A percentile compares a stretch with the other conserved stretches of the same genome.
These are phyloP conservation scores for Zarea fungicola DNA, from an alignment of 2,329 filamentous ascomycete genomes.

Conservation along the genomic window DNA sequence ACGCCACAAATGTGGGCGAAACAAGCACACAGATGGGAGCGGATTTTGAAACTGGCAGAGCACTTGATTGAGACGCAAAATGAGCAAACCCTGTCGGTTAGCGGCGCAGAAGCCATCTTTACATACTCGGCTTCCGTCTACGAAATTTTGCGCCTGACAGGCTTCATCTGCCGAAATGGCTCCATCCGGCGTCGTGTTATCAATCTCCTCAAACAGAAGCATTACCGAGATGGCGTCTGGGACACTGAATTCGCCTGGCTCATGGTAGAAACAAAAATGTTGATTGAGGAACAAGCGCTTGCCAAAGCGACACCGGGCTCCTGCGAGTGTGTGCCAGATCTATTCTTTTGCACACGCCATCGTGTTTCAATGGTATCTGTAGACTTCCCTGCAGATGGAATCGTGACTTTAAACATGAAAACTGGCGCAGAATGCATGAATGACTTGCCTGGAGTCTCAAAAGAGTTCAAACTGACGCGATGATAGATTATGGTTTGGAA, in stretches of 20 bases:
- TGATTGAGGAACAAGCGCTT: not conserved
- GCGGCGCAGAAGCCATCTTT: not conserved
- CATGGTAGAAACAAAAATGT: constrained; percentile 6
- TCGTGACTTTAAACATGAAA: not conserved
- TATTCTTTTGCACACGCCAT: constrained; percentile 6
- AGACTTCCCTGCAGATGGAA: not conserved
- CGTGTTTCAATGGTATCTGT: not conserved
- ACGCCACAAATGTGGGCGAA: constrained; percentile 4
- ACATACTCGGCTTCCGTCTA: constrained; percentile 6
- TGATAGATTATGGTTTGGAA: too few relatives aligned
- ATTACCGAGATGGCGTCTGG: not conserved
- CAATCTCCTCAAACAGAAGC: not conserved
- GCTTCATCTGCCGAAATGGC: constrained; percentile 8
- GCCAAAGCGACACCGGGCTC: not conserved
- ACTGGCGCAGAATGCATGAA: not conserved
- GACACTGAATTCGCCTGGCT: constrained; percentile 2
- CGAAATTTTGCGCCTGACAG: constrained; percentile 3
- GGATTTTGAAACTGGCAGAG: constrained; percentile 2
- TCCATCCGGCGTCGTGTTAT: constrained; percentile 1
- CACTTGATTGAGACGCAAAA: not conserved
- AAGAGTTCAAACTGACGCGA: not conserved
- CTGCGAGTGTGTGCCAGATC: constrained; percentile 2
- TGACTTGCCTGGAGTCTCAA: not conserved
- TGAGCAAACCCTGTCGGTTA: not conserved
- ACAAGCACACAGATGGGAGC: constrained; percentile 7